Base-by-base conservation (phyloP, 441 rosid genomes). In the Gossypium lobatum region DNA sequence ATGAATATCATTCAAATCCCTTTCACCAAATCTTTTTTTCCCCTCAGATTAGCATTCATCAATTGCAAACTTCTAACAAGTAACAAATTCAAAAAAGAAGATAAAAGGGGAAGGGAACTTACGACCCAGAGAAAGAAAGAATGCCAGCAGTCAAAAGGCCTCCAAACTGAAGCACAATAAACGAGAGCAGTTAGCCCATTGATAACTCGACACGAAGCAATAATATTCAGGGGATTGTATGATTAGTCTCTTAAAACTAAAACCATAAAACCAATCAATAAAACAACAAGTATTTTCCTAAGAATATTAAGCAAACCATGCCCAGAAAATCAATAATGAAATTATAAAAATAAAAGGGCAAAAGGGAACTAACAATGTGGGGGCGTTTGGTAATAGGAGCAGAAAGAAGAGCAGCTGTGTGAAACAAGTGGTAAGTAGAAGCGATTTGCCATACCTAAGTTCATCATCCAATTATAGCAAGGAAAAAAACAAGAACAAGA, bases 361-460 rank as follows among this genome's bases (percentile, higher is more conserved):
- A 55, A 75, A 67, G 25, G 21, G 64, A 62, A 81, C 87, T 84
- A 75, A 95, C 98, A 77, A 91, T 75, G 73, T 86, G 77, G 25
- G 98, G 97, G 64, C 72, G 71, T 74, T 85, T 95, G 42, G 95
- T 86, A 74, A 72, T 60, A 28, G 98, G 99, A 45, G 96, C 93
- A 80, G 93, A 85, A 78, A 93, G 76, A 69, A 95, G 88, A 64
- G 98, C 97, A 23, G 96, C 95, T 17, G 96, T 95, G 79, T 95
- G 99, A 72, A 89, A 90, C 88, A 93, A 80, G 86, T 95, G 98
- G 80, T 91, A 95, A 48, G 90, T 81, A 20, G 99, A 95, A 45
- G 98, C 98, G 2, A 93, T 93, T 54, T 93, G 93, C 99, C 97
- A 93, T n/a, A 93, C 97, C 97, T 92, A 68, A 64, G 53, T 34